A percentile compares a stretch with the other conserved stretches of the same genome.
phyloP scores from a whole-genome alignment of 495 filamentous ascomycete species.

The Annulohypoxylon stygium region DNA sequence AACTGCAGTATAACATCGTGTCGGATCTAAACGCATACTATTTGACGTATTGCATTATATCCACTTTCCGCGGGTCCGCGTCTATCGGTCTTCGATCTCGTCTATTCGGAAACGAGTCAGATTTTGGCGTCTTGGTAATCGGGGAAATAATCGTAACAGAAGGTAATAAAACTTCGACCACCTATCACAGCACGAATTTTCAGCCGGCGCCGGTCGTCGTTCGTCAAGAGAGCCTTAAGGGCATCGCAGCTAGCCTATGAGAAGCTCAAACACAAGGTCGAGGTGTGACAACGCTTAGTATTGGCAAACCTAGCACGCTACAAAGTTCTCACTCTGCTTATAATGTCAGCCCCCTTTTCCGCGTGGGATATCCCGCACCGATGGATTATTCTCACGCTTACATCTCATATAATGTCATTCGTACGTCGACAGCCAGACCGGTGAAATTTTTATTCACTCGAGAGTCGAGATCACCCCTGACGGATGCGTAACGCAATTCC shows the following conservation, averaged over 20 bases:
- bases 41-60: background rate
- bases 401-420: background rate
- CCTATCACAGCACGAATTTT: constrained; percentile 18
- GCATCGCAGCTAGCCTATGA: constrained; percentile 12
- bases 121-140: constrained; percentile 36
- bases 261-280: constrained; percentile 7
- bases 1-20: constrained; percentile 21
- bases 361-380: constrained; percentile 26
- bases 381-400: constrained; percentile 28
- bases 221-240: constrained; percentile 28
- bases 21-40: constrained; percentile 17
- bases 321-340: constrained; percentile 1
- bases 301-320: constrained; percentile 36
- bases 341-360: constrained; percentile 45
- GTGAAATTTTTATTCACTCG: constrained; percentile 9
- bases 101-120: constrained; percentile 30
- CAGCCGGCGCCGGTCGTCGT: constrained; percentile 4
- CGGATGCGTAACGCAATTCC: constrained; percentile 13
- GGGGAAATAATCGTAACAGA: constrained; percentile 18
- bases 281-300: constrained; percentile 33
- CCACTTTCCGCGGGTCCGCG: constrained; percentile 38
- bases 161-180: constrained; percentile 24
- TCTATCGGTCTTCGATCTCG: constrained; percentile 14
- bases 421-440: background rate
- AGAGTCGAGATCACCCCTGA: background rate